phyloP scores from a whole-genome alignment of 164 flowering plant genomes.

The Vitis rupestris region DNA sequence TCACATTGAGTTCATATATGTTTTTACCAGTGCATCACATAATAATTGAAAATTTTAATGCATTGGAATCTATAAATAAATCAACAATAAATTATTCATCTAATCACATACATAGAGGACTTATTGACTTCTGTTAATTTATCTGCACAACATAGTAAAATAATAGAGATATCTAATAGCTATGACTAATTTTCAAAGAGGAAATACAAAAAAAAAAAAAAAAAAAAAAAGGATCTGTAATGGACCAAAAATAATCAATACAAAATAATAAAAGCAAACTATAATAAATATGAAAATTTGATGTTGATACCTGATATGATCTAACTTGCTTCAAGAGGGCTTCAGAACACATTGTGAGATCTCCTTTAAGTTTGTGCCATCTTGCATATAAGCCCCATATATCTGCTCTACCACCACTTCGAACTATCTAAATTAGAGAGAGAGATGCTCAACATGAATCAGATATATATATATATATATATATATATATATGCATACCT shows the following conservation, averaged over 20 bases:
- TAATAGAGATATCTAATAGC: too few relatives aligned
- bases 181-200: too few relatives aligned
- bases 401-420: slow-evolving; percentile 54
- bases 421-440: slow-evolving; percentile 47
- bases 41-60: too few relatives aligned
- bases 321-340: slow-evolving; percentile 93
- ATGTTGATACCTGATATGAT: slow-evolving; percentile 68
- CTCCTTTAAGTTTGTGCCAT: slow-evolving; percentile 90
- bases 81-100: too few relatives aligned
- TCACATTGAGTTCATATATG: too few relatives aligned
- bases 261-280: background rate
- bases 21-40: too few relatives aligned
- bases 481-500: background rate
- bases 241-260: background rate
- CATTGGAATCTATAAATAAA: too few relatives aligned
- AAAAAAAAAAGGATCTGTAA: background rate
- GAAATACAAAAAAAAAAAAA: too few relatives aligned
- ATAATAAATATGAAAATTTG: background rate
- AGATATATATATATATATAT: background rate
- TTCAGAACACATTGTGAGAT: slow-evolving; percentile 81
- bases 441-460: slow-evolving; percentile 4
- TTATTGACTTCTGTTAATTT: too few relatives aligned
- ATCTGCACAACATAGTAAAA: too few relatives aligned
- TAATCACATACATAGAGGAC: too few relatives aligned
- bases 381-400: slow-evolving; percentile 93